Evolutionary conservation across 139 green algal genomes (phyloP).

Genomic region (Desmodesmus armatus): DNA sequence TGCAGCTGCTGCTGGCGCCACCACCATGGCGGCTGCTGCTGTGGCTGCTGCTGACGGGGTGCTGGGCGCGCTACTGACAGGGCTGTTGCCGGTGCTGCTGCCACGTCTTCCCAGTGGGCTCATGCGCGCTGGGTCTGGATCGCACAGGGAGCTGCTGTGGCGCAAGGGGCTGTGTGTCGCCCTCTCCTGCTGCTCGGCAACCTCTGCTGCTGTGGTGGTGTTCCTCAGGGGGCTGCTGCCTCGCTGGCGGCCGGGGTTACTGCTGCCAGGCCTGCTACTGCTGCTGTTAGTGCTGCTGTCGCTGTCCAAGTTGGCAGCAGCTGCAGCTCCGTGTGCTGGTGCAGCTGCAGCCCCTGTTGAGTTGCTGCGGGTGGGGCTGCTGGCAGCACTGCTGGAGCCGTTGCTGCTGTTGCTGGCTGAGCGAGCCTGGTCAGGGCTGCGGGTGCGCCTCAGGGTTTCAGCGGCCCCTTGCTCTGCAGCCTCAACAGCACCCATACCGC

Average conservation of each 20-base stretch:
- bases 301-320: neutral
- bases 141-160: neutral
- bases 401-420: neutral
- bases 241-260: neutral
- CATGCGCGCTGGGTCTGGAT: conserved; percentile 4
- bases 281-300: neutral
- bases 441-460: neutral
- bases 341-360: neutral
- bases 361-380: neutral
- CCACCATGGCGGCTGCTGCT: neutral
- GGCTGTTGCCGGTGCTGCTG: neutral
- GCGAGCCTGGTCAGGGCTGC: neutral
- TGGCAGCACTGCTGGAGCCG: neutral
- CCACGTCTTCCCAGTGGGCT: conserved; percentile 4
- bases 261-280: neutral
- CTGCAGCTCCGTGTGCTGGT: neutral
- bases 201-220: conserved; percentile 1
- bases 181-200: neutral
- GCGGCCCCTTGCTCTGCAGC: neutral
- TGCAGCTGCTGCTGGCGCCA: conserved; percentile 4
- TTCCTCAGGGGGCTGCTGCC: neutral
- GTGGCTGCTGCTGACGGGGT: neutral
- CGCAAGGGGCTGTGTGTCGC: neutral
- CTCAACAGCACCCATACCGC: neutral
- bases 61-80: neutral